These are phyloP conservation scores for Calonectria pauciramosa DNA, from an alignment of 2,329 filamentous ascomycete genomes.

Conservation along the genomic window DNA sequence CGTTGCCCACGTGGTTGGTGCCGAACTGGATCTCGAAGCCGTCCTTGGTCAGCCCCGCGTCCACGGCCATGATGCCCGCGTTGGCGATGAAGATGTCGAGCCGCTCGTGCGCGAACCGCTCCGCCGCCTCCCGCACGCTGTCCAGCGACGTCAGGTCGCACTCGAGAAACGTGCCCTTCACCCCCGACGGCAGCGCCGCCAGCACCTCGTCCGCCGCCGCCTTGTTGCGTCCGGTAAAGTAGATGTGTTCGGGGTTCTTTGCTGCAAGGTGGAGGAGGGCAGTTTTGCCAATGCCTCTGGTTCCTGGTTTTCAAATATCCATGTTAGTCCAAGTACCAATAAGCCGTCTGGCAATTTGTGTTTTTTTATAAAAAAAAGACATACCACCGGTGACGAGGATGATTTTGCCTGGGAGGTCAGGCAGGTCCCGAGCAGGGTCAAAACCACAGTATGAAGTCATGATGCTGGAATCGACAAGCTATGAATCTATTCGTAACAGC, in stretches of 20 bases:
- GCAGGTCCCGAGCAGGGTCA: conserved; percentile 59
- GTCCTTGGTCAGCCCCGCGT: conserved; percentile 46
- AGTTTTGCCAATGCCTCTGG: conserved; percentile 45
- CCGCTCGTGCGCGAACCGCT: conserved; percentile 55
- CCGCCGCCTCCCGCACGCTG: conserved; percentile 60
- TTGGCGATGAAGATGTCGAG: conserved; percentile 57
- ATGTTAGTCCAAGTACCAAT: conserved; percentile 9
- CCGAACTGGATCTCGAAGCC: conserved; percentile 54
- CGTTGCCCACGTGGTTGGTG: conserved; percentile 51
- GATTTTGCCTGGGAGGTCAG: conserved; percentile 61
- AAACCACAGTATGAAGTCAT: conserved; percentile 37
- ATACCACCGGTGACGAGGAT: conserved; percentile 66
- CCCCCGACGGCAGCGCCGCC: conserved; percentile 48
- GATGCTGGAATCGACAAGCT: neutral
- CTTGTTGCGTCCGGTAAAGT: conserved; percentile 64
- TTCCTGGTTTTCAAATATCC: conserved; percentile 46
- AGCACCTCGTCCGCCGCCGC: conserved; percentile 60
- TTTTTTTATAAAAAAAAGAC: neutral
- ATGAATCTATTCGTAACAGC: neutral
- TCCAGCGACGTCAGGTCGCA: conserved; percentile 65
- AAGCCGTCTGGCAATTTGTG: neutral
- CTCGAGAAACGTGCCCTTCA: conserved; percentile 50
- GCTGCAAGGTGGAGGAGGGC: conserved; percentile 45
- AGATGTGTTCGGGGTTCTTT: conserved; percentile 66
- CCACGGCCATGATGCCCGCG: conserved; percentile 52